Evolutionary conservation across 805 yeast species (phyloP), one percentile per base, ranked within the genome.

Genomic region (Naumovozyma dairenensis): DNA sequence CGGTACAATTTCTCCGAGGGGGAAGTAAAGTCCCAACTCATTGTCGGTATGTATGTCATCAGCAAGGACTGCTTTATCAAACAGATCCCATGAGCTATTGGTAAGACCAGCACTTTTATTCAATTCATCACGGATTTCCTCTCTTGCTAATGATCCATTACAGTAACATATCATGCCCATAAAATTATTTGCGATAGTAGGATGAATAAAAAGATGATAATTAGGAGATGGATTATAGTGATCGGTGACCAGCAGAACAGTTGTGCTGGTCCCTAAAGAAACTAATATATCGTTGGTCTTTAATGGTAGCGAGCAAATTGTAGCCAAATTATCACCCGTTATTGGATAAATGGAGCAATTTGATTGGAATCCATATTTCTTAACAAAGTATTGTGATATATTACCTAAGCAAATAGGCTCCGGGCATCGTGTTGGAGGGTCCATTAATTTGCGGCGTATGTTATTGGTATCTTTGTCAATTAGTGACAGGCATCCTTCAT

Each of bases 91-190:
- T n/a, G 65, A 60, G 22, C 62, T 56, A 5, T 44, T 43, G 4
- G 55, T 54, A 2, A 48, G 44, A 10, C 49, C 39, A 2, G 34
- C 55, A 48, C 80, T 80, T 4, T 9, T 18, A 28, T 39, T 42
- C 20, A 84, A 40, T 16, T 60, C 63, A 55, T 85, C 79, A 32
- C 92, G 66, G 8, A 85, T 66, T 37, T 68, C 66, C 48, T 86
- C 95, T 43, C 96, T 66, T 0, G 96, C 94, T 31, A 86, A 61
- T 0, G 95, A 72, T 0, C 96, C 96, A 54, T 86, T 86, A 51
- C 93, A 81, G 56, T 86, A 86, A 55, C 96, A 86, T 35, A 87
- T 73, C 96, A 86, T 86, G 16, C 93, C 94, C 96, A 86, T 87
- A 54, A 75, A 86, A 24, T 79, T 75, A 24, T 67, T 67, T 1